Conservation (phyloP, 805 yeast genomes). For the Saccharomycopsis fodiens region DNA sequence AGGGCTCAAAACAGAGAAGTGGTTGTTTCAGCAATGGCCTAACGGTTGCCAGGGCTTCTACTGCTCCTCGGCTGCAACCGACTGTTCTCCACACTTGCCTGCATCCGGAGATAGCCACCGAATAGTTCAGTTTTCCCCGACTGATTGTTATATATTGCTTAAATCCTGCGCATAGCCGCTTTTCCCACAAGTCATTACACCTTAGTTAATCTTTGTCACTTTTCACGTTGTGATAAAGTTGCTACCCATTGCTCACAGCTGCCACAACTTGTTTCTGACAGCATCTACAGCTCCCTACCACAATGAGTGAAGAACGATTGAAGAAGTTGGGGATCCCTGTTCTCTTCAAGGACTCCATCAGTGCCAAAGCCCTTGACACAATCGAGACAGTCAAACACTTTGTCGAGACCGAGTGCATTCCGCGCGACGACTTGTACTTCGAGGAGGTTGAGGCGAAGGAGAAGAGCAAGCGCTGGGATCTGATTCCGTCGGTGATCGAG, state of each 20-base stretch:
- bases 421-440: slow-evolving; percentile 42
- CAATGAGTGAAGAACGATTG: slow-evolving; percentile 6
- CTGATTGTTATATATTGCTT: too few relatives aligned
- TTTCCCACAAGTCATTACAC: too few relatives aligned
- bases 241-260: not conserved
- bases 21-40: too few relatives aligned
- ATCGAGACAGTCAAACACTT: slow-evolving; percentile 36
- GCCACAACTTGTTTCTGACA: not conserved
- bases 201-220: too few relatives aligned
- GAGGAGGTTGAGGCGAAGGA: slow-evolving; percentile 32
- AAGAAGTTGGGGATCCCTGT: slow-evolving; percentile 26
- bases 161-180: too few relatives aligned
- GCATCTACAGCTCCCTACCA: not conserved
- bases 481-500: slow-evolving; percentile 41
- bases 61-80: too few relatives aligned
- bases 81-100: too few relatives aligned
- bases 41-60: too few relatives aligned
- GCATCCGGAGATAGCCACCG: too few relatives aligned
- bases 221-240: too few relatives aligned
- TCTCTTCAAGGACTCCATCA: slow-evolving; percentile 29
- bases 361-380: slow-evolving; percentile 30
- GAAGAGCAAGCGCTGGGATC: slow-evolving; percentile 39
- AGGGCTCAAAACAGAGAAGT: too few relatives aligned
- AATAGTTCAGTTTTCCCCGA: too few relatives aligned
- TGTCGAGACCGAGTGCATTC: slow-evolving; percentile 49